phyloP scores from a whole-genome alignment of 73 alveolate species.

The Durusdinium trenchii region DNA sequence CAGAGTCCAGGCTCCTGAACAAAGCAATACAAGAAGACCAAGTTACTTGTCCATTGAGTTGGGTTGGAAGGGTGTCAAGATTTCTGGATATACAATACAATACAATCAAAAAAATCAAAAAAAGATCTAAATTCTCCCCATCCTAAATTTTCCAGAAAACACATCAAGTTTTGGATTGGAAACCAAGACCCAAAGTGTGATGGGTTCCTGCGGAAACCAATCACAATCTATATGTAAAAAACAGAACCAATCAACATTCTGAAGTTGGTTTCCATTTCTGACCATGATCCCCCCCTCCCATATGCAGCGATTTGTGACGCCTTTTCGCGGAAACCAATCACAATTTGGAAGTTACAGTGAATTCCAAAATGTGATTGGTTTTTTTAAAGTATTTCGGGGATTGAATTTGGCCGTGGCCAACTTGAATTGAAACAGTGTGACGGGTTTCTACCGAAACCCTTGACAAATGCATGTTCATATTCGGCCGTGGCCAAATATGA shows the following conservation, averaged over 20 bases:
- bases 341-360: not conserved
- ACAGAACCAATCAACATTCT: not conserved
- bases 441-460: not conserved
- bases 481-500: too few species aligned
- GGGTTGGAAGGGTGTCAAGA: too few species aligned
- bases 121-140: too few species aligned
- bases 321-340: conserved; percentile 4
- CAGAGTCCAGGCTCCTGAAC: conserved; percentile 22
- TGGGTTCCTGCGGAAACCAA: not conserved
- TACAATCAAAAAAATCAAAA: too few species aligned
- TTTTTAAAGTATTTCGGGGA: not conserved
- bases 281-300: not conserved
- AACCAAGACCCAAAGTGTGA: not conserved
- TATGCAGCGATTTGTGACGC: not conserved
- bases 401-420: not conserved
- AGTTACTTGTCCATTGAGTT: too few species aligned
- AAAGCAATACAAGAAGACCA: too few species aligned
- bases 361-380: too few species aligned
- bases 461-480: too few species aligned
- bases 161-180: not conserved
- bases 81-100: too few species aligned
- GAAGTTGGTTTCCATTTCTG: not conserved
- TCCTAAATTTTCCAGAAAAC: not conserved
- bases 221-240: not conserved
- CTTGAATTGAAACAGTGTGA: not conserved